These are phyloP conservation scores for Pezicula radicicola DNA, from an alignment of 2,329 filamentous ascomycete species.

Conservation along the genomic window DNA sequence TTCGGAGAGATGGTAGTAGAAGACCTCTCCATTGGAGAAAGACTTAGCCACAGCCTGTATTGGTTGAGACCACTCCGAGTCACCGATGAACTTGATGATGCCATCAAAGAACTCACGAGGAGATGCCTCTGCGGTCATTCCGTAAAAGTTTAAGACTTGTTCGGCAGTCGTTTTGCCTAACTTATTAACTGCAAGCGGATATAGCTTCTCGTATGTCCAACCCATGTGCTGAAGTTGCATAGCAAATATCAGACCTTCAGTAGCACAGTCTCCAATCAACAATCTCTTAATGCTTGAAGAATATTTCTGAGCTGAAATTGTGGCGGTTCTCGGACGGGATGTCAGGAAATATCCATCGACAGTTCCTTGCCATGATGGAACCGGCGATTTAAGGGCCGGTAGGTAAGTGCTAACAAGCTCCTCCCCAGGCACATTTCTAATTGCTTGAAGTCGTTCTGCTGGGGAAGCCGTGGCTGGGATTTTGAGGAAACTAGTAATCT, in stretches of 20 bases:
- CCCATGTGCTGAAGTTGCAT: too few species aligned
- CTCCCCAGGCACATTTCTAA: constrained; percentile 22
- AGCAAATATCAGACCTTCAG: not conserved
- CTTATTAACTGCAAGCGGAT: too few species aligned
- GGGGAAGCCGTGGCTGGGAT: too few species aligned
- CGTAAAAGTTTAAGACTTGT: too few species aligned
- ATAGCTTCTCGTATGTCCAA: too few species aligned
- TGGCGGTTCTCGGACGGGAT: not conserved
- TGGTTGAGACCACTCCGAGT: constrained; percentile 1
- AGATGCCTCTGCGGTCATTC: too few species aligned
- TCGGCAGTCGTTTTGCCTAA: too few species aligned
- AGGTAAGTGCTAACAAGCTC: constrained; percentile 1
- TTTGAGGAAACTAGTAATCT: too few species aligned
- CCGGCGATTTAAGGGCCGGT: not conserved
- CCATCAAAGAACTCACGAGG: too few species aligned
- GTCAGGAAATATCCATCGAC: constrained; percentile 2
- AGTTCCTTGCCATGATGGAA: not conserved
- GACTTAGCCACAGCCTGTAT: not conserved
- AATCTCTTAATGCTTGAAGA: not conserved
- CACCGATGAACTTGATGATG: not conserved
- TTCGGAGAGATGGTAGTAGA: not conserved
- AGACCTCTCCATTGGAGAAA: not conserved
- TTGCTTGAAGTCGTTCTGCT: not conserved
- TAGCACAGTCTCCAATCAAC: not conserved
- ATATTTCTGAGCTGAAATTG: not conserved